Evolutionary conservation across 2,329 filamentous ascomycete species (phyloP).

Genomic region (Ophiostoma perfectum): DNA sequence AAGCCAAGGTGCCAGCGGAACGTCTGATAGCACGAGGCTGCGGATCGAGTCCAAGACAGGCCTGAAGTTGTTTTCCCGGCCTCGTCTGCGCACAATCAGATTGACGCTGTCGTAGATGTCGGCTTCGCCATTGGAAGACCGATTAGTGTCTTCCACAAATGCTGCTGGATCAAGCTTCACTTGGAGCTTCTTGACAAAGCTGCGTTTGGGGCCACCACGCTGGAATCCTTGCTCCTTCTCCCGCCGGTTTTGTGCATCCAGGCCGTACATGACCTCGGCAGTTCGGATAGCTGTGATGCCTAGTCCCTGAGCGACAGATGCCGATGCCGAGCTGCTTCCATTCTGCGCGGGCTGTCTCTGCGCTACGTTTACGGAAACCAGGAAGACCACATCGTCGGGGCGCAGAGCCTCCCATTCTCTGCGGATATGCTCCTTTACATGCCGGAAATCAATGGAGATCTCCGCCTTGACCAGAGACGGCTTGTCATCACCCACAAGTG

Average conservation of each 20-base stretch:
- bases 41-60: conserved; percentile 88
- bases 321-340: not conserved
- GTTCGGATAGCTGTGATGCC: conserved; percentile 69
- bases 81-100: conserved; percentile 72
- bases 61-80: conserved; percentile 95
- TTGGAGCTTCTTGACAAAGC: conserved; percentile 63
- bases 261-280: conserved; percentile 78
- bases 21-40: conserved; percentile 75
- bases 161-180: conserved; percentile 73
- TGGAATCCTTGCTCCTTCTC: conserved; percentile 41
- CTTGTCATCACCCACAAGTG: conserved; percentile 74
- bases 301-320: conserved; percentile 40
- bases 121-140: conserved; percentile 57
- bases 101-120: conserved; percentile 84
- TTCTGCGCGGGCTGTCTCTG: conserved; percentile 34
- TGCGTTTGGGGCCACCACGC: conserved; percentile 45
- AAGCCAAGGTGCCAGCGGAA: conserved; percentile 83
- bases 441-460: conserved; percentile 75
- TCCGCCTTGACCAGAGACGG: conserved; percentile 85
- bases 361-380: conserved; percentile 67
- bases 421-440: conserved; percentile 67
- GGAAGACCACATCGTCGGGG: conserved; percentile 82
- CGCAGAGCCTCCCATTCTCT: conserved; percentile 86
- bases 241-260: conserved; percentile 78
- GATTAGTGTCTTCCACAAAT: conserved; percentile 71